Conservation (phyloP, 1,284 basidiomycete genomes). For the Exobasidium cylindrosporum region DNA sequence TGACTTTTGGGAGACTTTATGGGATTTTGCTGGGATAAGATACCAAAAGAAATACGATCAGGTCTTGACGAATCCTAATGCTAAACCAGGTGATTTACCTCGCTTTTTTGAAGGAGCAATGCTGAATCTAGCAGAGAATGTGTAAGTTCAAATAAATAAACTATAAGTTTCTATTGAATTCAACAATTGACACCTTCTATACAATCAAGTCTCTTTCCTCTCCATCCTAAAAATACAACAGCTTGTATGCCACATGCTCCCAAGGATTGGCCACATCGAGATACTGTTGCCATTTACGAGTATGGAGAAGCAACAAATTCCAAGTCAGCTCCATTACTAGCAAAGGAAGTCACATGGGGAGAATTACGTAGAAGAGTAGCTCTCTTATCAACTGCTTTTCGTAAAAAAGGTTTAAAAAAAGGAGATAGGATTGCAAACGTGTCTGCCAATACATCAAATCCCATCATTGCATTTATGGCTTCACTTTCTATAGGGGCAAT, state of each 20-base stretch:
- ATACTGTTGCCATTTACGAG: conserved; percentile 70
- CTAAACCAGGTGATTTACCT: conserved; percentile 61
- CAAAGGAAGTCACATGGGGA: conserved; percentile 57
- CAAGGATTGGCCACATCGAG: conserved; percentile 36
- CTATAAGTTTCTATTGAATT: too few relatives aligned
- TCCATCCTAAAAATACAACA: conserved; percentile 31
- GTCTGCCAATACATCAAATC: conserved; percentile 68
- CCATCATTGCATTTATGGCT: conserved; percentile 72
- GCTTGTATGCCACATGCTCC: conserved; percentile 28
- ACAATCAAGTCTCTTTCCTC: conserved; percentile 31
- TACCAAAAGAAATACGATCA: conserved; percentile 20
- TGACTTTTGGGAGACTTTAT: conserved; percentile 31
- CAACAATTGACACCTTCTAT: too few relatives aligned
- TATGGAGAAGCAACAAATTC: conserved; percentile 59
- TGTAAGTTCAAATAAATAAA: conserved; percentile 59
- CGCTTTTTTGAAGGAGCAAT: conserved; percentile 70
- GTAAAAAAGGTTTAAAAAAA: conserved; percentile 63
- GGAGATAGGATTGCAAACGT: conserved; percentile 78
- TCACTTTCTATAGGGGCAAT: conserved; percentile 69
- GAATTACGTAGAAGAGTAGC: conserved; percentile 8
- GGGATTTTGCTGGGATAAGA: conserved; percentile 33
- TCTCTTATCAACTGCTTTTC: conserved; percentile 65
- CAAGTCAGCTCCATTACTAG: conserved; percentile 33
- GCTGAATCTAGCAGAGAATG: conserved; percentile 84
- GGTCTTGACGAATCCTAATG: conserved; percentile 28